A percentile compares a stretch with the other conserved stretches of the same genome.
phyloP scores from a whole-genome alignment of 306 rosid species.

The Erythrophleum fordii region DNA sequence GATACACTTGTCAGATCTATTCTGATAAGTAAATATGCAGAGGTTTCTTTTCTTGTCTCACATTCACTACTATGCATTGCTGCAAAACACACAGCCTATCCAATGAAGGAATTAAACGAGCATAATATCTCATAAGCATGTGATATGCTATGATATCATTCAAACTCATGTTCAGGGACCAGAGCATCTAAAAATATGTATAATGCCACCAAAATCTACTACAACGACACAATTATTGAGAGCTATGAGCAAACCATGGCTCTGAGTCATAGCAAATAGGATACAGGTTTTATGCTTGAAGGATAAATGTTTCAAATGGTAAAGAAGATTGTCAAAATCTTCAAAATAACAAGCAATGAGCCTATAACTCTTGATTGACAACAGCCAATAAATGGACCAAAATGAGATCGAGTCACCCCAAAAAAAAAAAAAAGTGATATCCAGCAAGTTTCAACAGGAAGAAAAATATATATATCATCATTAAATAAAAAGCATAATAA shows the following conservation, averaged over 20 bases:
- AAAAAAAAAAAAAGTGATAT: background rate
- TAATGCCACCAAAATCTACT: background rate
- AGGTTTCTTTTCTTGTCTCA: background rate
- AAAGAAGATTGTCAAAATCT: background rate
- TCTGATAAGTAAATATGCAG: background rate
- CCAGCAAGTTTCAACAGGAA: background rate
- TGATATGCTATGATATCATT: background rate
- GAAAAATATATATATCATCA: conserved; percentile 9
- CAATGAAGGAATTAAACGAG: background rate
- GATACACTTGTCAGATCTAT: too few relatives aligned
- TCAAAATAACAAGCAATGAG: background rate
- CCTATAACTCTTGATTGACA: background rate
- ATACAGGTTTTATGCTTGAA: background rate
- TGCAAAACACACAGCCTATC: background rate
- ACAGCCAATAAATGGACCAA: background rate
- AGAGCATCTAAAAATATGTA: background rate
- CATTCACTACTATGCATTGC: background rate
- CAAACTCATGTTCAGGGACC: background rate
- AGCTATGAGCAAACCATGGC: background rate
- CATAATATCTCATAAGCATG: background rate
- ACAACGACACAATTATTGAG: background rate
- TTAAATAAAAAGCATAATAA: background rate
- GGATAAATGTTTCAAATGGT: background rate
- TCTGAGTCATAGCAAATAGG: background rate
- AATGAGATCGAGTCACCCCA: background rate